Conservation (phyloP, 805 yeast genomes). For the Dipodascus geniculatus region DNA sequence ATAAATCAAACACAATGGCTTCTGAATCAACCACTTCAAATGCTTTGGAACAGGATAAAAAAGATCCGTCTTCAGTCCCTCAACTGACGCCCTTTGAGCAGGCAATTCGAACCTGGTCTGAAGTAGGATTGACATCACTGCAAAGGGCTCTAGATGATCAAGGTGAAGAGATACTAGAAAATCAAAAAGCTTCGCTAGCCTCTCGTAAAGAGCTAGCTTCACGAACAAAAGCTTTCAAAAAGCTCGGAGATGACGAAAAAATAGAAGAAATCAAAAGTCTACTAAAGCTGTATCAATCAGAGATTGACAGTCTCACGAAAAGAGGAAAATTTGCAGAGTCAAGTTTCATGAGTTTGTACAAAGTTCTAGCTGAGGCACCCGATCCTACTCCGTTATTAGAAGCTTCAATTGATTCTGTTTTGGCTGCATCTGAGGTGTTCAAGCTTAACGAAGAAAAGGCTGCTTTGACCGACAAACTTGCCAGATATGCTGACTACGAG, state of each 20-base stretch:
- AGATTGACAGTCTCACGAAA: constrained; percentile 71
- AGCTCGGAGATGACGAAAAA: constrained; percentile 55
- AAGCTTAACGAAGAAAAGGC: constrained; percentile 39
- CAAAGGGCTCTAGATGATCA: constrained; percentile 67
- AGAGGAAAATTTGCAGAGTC: constrained; percentile 66
- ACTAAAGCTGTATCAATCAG: constrained; percentile 70
- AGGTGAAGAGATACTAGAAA: constrained; percentile 58
- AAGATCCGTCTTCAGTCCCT: background rate
- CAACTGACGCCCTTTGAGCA: constrained; percentile 30
- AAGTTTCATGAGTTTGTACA: constrained; percentile 62
- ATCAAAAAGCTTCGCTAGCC: constrained; percentile 54
- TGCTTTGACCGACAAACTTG: constrained; percentile 37
- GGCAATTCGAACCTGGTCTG: constrained; percentile 67
- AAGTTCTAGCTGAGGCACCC: constrained; percentile 77
- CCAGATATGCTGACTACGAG: constrained; percentile 68
- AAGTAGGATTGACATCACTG: constrained; percentile 54
- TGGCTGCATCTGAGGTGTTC: constrained; percentile 41
- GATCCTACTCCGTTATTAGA: constrained; percentile 81
- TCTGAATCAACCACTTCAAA: background rate
- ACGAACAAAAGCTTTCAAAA: constrained; percentile 77
- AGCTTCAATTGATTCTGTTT: constrained; percentile 52
- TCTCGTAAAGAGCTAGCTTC: constrained; percentile 69
- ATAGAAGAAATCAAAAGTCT: constrained; percentile 53
- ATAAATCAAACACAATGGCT: background rate
- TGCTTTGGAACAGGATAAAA: background rate